Base-by-base conservation (phyloP, 169 alveolate species). In the Babesia gibsoni region DNA sequence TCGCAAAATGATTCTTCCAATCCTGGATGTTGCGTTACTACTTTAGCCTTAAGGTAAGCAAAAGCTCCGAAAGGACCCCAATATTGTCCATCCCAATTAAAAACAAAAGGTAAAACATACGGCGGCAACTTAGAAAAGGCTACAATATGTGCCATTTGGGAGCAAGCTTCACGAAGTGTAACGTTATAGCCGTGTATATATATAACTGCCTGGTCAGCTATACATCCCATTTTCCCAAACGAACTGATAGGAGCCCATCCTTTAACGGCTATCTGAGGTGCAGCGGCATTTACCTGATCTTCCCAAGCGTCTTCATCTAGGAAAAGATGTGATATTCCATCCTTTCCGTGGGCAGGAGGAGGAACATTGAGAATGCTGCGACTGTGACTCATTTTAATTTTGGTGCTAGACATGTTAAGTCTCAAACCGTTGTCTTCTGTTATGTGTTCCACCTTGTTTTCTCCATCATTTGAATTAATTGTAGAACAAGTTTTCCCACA, bases 151-250 rank as follows among this genome's bases (percentile, higher is more conserved):
- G 92, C 89, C 84, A 90, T 56, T 43, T 84, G 94, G 18, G 94
- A 65, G 27, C 92, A 82, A 8, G 91, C 92, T 73, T 90, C 91
- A 32, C 64, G 84, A 43, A 91, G 83, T 29, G 78, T 90, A 25
- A 89, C 87, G 78, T 92, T 92, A 67, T 92, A 92, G 12, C 96
- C 96, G 65, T 92, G 96, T 43, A 91, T 88, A 67, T 89, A 92
- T 45, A 92, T 70, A 29, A 91, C 84, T 27, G 88, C 94, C 66
- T 91, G 94, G 20, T 89, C 94, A 22, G 95, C 84, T 54, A 86
- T 77, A 43, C 68, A 56, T 41, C 69, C 88, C 37, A 65, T 59
- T 49, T 82, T 81, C 18, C 68, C 84, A 42, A 80, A 83, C 53
- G 89, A 79, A 22, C 90, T 66, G 49, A 88, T 78, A 9, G 90